A percentile compares a stretch with the other conserved stretches of the same genome.
Conservation (phyloP, 2,329 filamentous ascomycete genomes). For the Tolypocladium ophioglossoides region DNA sequence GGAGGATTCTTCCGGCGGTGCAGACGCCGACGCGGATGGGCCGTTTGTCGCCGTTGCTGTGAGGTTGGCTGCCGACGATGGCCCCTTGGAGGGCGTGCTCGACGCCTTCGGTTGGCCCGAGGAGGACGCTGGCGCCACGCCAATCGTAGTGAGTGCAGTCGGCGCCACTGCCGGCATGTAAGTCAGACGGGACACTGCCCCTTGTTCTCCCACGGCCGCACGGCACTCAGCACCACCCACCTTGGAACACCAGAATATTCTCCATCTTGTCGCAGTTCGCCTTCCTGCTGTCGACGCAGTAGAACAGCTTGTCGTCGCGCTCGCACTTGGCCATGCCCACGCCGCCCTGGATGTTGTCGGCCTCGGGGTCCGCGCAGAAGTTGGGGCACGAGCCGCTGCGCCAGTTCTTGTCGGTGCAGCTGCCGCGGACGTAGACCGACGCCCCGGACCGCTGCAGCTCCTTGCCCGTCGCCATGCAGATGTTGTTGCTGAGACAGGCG, state of each 20-base stretch:
- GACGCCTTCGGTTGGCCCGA: background rate
- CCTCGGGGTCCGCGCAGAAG: slow-evolving; percentile 19
- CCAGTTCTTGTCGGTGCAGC: slow-evolving; percentile 23
- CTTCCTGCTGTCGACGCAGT: slow-evolving; percentile 13
- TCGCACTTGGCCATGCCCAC: slow-evolving; percentile 11
- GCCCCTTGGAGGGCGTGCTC: background rate
- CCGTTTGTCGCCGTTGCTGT: background rate
- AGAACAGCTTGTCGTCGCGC: slow-evolving; percentile 8
- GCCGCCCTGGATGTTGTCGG: slow-evolving; percentile 9
- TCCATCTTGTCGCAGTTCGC: background rate
- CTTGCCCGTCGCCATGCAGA: slow-evolving; percentile 19
- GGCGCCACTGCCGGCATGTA: background rate
- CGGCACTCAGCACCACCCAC: background rate
- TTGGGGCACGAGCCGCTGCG: slow-evolving; percentile 17
- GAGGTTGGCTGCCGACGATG: background rate
- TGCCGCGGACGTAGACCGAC: slow-evolving; percentile 17
- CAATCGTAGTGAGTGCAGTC: background rate
- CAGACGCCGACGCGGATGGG: background rate
- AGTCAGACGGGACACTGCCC: background rate
- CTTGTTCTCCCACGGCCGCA: too few species aligned
- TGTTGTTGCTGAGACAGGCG: slow-evolving; percentile 22
- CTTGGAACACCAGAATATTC: background rate
- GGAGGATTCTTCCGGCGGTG: background rate
- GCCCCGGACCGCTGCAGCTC: slow-evolving; percentile 11
- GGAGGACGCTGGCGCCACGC: background rate